Conservation (phyloP, 257 asterid species). For the Rauvolfia tetraphylla region DNA sequence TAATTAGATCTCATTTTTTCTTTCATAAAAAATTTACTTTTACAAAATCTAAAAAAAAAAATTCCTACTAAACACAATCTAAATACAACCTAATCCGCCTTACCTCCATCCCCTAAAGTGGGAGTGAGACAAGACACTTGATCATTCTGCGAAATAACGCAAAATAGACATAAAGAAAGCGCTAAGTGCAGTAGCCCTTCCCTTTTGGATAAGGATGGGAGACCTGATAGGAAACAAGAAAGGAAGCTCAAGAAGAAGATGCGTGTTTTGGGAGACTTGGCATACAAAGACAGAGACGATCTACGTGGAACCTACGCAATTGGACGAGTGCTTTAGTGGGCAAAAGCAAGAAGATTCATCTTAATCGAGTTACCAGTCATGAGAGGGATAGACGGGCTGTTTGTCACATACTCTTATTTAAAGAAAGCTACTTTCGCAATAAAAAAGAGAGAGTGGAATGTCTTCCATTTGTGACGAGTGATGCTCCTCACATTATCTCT, state of each 20-base stretch:
- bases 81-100: too few relatives aligned
- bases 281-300: neutral
- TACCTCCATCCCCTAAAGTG: neutral
- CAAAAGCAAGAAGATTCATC: neutral
- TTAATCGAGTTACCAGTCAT: neutral
- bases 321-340: neutral
- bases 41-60: too few relatives aligned
- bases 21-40: too few relatives aligned
- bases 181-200: neutral
- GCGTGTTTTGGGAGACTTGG: neutral
- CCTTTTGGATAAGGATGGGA: neutral
- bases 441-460: neutral
- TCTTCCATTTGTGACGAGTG: neutral
- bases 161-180: neutral
- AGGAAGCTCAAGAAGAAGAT: neutral
- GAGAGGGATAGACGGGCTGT: neutral
- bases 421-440: neutral
- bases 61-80: too few relatives aligned
- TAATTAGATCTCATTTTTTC: too few relatives aligned
- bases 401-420: neutral
- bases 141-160: neutral
- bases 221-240: neutral
- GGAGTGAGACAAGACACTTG: neutral
- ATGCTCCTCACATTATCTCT: neutral
- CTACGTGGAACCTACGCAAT: neutral